These are phyloP conservation scores for Pyrenophora tritici-repentis DNA, from an alignment of 2,329 filamentous ascomycete species.

Conservation along the genomic window DNA sequence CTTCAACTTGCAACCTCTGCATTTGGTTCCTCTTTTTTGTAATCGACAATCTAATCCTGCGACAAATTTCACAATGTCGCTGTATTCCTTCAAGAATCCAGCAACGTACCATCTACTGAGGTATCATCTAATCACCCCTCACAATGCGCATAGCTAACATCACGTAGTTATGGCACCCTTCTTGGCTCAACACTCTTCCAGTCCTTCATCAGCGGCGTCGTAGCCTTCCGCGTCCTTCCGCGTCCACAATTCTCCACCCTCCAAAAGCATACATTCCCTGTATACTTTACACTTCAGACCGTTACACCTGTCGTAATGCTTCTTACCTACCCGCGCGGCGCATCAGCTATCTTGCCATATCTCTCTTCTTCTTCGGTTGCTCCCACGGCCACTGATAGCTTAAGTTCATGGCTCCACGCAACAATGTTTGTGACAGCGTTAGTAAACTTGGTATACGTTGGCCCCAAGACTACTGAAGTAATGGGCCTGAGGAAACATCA, in stretches of 20 bases:
- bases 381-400: conserved; percentile 18
- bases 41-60: neutral
- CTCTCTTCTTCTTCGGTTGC: conserved; percentile 9
- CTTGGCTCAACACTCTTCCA: conserved; percentile 88
- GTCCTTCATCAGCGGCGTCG: conserved; percentile 74
- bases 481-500: conserved; percentile 80
- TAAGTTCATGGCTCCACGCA: conserved; percentile 62
- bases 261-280: conserved; percentile 77
- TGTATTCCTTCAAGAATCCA: conserved; percentile 61
- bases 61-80: conserved; percentile 44
- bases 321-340: conserved; percentile 70
- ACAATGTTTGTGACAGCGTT: conserved; percentile 73
- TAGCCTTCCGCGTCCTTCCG: conserved; percentile 77
- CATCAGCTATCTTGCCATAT: conserved; percentile 11
- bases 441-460: conserved; percentile 71
- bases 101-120: conserved; percentile 78
- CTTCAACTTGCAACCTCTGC: too few relatives aligned
- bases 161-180: conserved; percentile 78
- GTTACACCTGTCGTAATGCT: conserved; percentile 73
- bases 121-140: conserved; percentile 50
- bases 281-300: conserved; percentile 87
- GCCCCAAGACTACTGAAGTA: conserved; percentile 74
- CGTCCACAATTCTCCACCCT: conserved; percentile 80
- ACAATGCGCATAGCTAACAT: neutral
- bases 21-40: too few relatives aligned